phyloP scores from a whole-genome alignment of 2,329 filamentous ascomycete species.

The Colletotrichum godetiae region DNA sequence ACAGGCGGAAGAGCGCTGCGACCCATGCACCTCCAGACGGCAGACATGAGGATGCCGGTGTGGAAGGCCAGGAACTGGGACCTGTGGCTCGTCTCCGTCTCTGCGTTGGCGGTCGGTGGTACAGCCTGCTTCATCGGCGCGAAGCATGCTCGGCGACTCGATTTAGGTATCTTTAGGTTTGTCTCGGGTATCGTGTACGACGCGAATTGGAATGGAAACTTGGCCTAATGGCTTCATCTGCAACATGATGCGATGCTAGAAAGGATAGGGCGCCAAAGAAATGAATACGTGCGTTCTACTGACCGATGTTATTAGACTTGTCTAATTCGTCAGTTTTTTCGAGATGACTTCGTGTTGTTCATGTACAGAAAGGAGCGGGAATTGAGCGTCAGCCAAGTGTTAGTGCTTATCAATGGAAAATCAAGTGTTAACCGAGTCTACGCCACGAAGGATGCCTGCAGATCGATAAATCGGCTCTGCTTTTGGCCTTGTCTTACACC shows the following conservation, averaged over 20 bases:
- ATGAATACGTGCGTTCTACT: background rate
- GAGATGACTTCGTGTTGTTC: background rate
- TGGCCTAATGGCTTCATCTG: background rate
- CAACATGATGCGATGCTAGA: background rate
- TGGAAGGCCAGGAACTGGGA: constrained; percentile 29
- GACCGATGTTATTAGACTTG: background rate
- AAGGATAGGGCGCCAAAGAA: background rate
- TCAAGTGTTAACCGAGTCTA: background rate
- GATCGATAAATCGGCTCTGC: background rate
- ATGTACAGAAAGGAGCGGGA: background rate
- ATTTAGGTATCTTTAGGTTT: background rate
- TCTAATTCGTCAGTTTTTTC: background rate
- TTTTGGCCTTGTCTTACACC: background rate
- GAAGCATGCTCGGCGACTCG: background rate
- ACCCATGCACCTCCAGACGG: constrained; percentile 57
- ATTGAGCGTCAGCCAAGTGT: background rate
- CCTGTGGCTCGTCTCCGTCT: background rate
- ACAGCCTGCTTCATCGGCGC: background rate
- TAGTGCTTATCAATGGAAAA: background rate
- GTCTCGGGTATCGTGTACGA: background rate
- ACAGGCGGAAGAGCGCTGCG: constrained; percentile 40
- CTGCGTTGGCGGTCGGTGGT: background rate
- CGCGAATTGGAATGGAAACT: background rate
- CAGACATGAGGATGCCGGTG: constrained; percentile 51
- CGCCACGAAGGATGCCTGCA: background rate